phyloP scores from a whole-genome alignment of 805 yeast genomes.

The Sugiyamaella mastotermitis region DNA sequence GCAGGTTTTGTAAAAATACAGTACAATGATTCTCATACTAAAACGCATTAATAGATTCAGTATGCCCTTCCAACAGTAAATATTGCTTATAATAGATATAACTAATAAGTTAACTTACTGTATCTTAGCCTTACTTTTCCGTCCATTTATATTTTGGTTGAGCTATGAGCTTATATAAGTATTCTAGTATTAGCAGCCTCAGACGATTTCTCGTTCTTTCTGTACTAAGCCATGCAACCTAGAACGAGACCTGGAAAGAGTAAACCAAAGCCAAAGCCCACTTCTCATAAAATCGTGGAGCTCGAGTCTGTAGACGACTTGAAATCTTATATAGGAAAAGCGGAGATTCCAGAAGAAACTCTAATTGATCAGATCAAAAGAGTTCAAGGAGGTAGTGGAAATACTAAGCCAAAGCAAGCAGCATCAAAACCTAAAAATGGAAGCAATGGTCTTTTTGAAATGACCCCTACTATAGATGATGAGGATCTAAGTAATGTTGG shows the following conservation, averaged over 20 bases:
- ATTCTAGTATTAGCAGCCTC: no score
- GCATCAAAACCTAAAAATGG: neutral
- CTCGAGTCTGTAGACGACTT: constrained; percentile 13
- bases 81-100: no score
- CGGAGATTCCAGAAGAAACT: constrained; percentile 18
- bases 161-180: no score
- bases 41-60: no score
- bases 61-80: no score
- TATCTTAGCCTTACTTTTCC: no score
- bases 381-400: constrained; percentile 6
- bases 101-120: no score
- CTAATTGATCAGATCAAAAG: constrained; percentile 17
- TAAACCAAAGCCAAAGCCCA: constrained; percentile 3
- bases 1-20: no score
- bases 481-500: constrained; percentile 16
- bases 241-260: neutral
- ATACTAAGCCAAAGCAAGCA: constrained; percentile 3
- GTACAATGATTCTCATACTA: no score
- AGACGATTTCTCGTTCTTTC: no score
- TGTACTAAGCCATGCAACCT: no score
- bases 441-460: neutral
- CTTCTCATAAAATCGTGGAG: constrained; percentile 18
- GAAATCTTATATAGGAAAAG: constrained; percentile 15
- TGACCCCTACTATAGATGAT: constrained; percentile 7
- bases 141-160: no score